phyloP scores from a whole-genome alignment of 176 grass and related monocot species.

The Cenchrus fungigraminus region DNA sequence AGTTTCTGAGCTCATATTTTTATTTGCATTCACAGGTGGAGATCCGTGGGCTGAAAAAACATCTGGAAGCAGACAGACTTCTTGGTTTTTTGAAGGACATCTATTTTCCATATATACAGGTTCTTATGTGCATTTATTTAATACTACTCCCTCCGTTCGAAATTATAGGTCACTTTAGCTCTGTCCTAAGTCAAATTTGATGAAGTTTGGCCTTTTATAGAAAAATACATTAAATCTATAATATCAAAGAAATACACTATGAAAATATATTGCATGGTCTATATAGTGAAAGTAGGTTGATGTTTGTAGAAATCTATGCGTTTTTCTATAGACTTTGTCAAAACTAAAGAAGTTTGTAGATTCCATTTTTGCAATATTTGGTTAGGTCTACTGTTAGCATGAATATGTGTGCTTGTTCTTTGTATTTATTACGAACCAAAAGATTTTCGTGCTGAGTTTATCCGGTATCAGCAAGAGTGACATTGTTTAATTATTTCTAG shows the following conservation, averaged over 20 bases:
- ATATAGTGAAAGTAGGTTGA: too few relatives aligned
- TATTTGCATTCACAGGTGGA: conserved; percentile 50
- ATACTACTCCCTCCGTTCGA: background rate
- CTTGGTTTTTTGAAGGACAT: conserved; percentile 64
- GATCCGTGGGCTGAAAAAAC: conserved; percentile 45
- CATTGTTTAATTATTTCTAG: background rate
- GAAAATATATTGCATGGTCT: too few relatives aligned
- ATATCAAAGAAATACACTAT: too few relatives aligned
- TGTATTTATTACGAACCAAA: background rate
- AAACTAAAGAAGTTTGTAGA: background rate
- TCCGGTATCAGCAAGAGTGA: background rate
- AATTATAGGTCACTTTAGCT: too few relatives aligned
- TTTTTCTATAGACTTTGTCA: too few relatives aligned
- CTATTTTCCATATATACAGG: conserved; percentile 72
- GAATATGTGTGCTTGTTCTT: background rate
- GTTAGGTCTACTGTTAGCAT: background rate
- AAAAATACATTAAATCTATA: too few relatives aligned
- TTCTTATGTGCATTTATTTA: conserved; percentile 29
- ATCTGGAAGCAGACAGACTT: conserved; percentile 40
- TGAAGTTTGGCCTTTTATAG: too few relatives aligned
- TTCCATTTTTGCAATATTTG: background rate
- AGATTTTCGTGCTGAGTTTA: background rate
- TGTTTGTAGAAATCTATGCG: too few relatives aligned
- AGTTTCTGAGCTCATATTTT: conserved; percentile 5
- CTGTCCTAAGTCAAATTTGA: too few relatives aligned